These are phyloP conservation scores for Moesziomyces parantarcticus DNA, from an alignment of 1,284 basidiomycete genomes.

Conservation along the genomic window DNA sequence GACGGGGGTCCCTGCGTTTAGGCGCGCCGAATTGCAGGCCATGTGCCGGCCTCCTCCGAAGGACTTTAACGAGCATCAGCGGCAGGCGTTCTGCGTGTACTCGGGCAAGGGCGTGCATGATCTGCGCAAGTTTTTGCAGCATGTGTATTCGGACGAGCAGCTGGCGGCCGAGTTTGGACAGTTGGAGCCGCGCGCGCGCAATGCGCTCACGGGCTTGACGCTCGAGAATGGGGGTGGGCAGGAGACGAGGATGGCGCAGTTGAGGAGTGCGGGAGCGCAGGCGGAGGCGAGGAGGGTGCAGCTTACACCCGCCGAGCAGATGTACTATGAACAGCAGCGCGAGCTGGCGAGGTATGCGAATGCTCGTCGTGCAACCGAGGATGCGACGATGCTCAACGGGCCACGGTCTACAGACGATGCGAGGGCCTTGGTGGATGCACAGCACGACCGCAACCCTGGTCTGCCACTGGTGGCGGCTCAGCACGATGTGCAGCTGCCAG, in stretches of 20 bases:
- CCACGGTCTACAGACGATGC: not conserved
- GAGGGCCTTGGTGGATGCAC: constrained; percentile 14
- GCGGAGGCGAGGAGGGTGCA: not conserved
- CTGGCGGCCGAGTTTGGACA: constrained; percentile 47
- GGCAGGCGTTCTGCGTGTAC: constrained; percentile 95
- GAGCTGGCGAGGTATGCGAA: constrained; percentile 27
- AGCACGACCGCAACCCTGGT: constrained; percentile 29
- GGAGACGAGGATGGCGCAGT: not conserved
- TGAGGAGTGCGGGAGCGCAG: not conserved
- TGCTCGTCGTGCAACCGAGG: constrained; percentile 26
- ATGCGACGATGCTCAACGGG: constrained; percentile 17
- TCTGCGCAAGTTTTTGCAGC: constrained; percentile 74
- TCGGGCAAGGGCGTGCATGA: constrained; percentile 89
- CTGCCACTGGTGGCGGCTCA: constrained; percentile 16
- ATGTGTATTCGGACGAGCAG: constrained; percentile 51
- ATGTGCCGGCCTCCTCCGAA: constrained; percentile 90
- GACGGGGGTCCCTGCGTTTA: constrained; percentile 94
- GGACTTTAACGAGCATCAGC: constrained; percentile 90
- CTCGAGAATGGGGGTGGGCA: not conserved
- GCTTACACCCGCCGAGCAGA: constrained; percentile 28
- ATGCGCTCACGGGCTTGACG: constrained; percentile 20
- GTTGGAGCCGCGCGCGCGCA: constrained; percentile 39
- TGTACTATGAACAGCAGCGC: constrained; percentile 44
- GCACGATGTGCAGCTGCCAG: no score
- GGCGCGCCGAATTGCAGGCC: constrained; percentile 83